Percentiles rank a stretch among this genome's conserved stretches.
Conservation (phyloP, 768 basidiomycete species). For the Phaffia tasmanica region DNA sequence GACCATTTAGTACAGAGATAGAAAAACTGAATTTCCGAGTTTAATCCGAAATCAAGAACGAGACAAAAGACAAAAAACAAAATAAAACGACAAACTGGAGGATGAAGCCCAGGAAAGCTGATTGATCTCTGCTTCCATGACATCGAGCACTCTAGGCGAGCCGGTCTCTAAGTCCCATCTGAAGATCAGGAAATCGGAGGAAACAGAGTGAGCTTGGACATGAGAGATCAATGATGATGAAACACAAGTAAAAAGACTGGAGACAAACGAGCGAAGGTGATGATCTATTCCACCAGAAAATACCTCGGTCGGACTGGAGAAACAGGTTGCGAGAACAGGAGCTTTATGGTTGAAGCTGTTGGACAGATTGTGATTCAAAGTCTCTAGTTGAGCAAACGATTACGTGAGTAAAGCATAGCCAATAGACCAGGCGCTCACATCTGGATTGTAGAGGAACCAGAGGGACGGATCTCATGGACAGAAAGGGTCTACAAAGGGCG, state of each 20-base stretch:
- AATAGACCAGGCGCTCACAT: no score
- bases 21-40: not conserved
- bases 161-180: constrained; percentile 71
- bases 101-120: constrained; percentile 59
- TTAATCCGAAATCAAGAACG: not conserved
- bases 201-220: not conserved
- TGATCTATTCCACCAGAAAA: not conserved
- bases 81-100: constrained; percentile 46
- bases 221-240: not conserved
- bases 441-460: not conserved
- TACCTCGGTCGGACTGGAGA: constrained; percentile 35
- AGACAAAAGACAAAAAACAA: not conserved
- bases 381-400: no score
- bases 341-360: constrained; percentile 1
- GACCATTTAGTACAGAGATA: not conserved
- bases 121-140: constrained; percentile 69
- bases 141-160: constrained; percentile 60
- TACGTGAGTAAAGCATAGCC: no score
- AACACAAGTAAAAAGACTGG: not conserved
- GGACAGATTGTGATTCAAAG: no score
- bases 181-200: not conserved
- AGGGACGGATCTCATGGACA: not conserved
- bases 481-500: not conserved
- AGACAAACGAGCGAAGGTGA: not conserved
- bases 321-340: constrained; percentile 7